A percentile compares a stretch with the other conserved stretches of the same genome.
These are phyloP conservation scores for Colletotrichum spinosum DNA, from an alignment of 2,329 filamentous ascomycete species.

Conservation along the genomic window DNA sequence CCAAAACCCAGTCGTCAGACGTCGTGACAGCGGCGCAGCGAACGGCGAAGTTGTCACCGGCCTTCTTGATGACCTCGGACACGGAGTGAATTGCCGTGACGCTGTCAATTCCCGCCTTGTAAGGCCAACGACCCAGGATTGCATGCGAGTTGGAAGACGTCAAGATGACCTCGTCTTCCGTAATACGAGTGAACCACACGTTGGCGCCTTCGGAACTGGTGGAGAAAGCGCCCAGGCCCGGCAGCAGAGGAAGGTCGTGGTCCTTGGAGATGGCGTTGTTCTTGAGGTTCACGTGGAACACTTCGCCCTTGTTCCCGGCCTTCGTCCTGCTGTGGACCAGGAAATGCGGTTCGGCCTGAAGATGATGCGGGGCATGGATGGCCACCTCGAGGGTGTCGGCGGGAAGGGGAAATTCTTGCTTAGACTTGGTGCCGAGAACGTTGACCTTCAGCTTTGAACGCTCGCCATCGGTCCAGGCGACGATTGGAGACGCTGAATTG, in stretches of 20 bases:
- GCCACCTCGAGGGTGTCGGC: slow-evolving; percentile 63
- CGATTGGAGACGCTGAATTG: slow-evolving; percentile 79
- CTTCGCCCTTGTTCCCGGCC: slow-evolving; percentile 81
- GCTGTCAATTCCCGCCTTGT: slow-evolving; percentile 58
- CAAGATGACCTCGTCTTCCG: slow-evolving; percentile 77
- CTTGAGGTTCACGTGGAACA: slow-evolving; percentile 85
- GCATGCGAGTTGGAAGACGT: slow-evolving; percentile 82
- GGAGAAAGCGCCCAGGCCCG: slow-evolving; percentile 80
- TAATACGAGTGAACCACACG: slow-evolving; percentile 89
- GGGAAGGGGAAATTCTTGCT: slow-evolving; percentile 65
- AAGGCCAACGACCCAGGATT: slow-evolving; percentile 80
- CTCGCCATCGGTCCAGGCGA: slow-evolving; percentile 78
- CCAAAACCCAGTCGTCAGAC: slow-evolving; percentile 81
- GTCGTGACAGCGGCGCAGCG: slow-evolving; percentile 78
- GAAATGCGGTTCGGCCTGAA: slow-evolving; percentile 83
- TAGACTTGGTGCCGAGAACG: slow-evolving; percentile 71
- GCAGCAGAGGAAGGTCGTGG: slow-evolving; percentile 80
- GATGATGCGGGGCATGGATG: slow-evolving; percentile 79
- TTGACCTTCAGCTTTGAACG: slow-evolving; percentile 76
- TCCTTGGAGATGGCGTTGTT: slow-evolving; percentile 77
- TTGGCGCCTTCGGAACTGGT: slow-evolving; percentile 82
- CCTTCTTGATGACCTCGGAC: slow-evolving; percentile 84
- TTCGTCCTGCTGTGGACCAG: slow-evolving; percentile 82
- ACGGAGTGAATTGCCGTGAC: slow-evolving; percentile 73
- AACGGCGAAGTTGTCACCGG: slow-evolving; percentile 76